Base-by-base conservation (phyloP, 139 green algal genomes). In the Parachlorella kessleri region DNA sequence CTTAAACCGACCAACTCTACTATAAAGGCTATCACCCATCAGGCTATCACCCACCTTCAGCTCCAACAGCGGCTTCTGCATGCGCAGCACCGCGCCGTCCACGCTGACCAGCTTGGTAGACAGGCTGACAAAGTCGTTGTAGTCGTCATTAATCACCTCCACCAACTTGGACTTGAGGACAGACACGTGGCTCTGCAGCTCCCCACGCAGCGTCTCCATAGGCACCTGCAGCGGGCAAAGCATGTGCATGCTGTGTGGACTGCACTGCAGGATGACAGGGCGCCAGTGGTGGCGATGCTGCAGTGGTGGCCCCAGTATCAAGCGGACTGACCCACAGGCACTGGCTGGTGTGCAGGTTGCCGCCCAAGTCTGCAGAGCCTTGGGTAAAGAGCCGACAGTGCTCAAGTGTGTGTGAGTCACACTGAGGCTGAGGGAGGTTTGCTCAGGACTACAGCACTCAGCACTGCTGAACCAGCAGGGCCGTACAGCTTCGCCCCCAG, bases 101-200 rank as follows among this genome's bases (percentile, higher is more conserved):
- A 99, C 85, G 71, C 95, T 91, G 23, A 90, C 85, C 48, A 99
- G 87, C 66, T 94, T 91, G 18, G 89, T 91, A 78, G 84, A 94
- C 9, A 99, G 89, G 72, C 85, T 88, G 24, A 98, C 93, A 81
- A 98, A 99, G 68, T 98, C 95, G 30, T 88, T 79, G 77, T 97
- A 99, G 86, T 99, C 94, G 42, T 93, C 88, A 70, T 99, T 99
- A 87, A 99, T 94, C 2, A 98, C 48, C 40, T 80, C 70, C 10
- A 77, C 37, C 55, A 95, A 86, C 89, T 94, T 91, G 65, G 76
- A 88, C 66, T 96, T 96, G 1, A 99, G 75, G 0, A 79, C 80
- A 0, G 76, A 69, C 26, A 96, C 71, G 74, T 99, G 92, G 2
- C 66, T 75, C 23, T 94, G 78, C 40, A 99, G 83, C 81, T 98